A percentile compares a stretch with the other conserved stretches of the same genome.
These are phyloP conservation scores for Phalaenopsis aphrodite DNA, from an alignment of 106 monocot species.

Conservation along the genomic window DNA sequence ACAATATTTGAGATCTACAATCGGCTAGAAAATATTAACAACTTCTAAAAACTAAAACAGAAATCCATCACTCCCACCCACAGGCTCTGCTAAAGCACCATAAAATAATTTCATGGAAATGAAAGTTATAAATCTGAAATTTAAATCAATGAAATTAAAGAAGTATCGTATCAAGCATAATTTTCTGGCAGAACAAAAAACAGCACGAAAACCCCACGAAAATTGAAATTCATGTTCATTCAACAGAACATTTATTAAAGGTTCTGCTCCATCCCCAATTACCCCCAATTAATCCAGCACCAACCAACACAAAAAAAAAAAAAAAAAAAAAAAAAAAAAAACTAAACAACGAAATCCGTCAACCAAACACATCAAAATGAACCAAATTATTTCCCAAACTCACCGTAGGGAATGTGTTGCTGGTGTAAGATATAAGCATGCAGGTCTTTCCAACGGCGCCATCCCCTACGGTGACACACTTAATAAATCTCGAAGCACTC, in stretches of 20 bases:
- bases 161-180: neutral
- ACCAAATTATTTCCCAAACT: neutral
- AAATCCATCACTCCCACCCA: neutral
- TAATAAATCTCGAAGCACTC: constrained; percentile 7
- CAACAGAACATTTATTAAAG: neutral
- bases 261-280: neutral
- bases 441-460: constrained; percentile 7
- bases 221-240: neutral
- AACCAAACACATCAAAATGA: neutral
- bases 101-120: neutral
- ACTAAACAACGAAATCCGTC: neutral
- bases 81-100: neutral
- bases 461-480: constrained; percentile 7
- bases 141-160: neutral
- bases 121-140: neutral
- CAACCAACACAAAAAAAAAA: neutral
- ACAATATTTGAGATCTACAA: neutral
- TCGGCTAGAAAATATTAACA: neutral
- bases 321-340: neutral
- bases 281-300: neutral
- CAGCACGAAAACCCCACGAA: neutral
- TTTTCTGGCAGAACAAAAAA: neutral
- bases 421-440: constrained; percentile 12
- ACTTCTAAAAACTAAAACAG: neutral
- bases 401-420: constrained; percentile 11